Evolutionary conservation across 768 basidiomycete genomes (phyloP).

Genomic region (Tricholoma saponaceum): DNA sequence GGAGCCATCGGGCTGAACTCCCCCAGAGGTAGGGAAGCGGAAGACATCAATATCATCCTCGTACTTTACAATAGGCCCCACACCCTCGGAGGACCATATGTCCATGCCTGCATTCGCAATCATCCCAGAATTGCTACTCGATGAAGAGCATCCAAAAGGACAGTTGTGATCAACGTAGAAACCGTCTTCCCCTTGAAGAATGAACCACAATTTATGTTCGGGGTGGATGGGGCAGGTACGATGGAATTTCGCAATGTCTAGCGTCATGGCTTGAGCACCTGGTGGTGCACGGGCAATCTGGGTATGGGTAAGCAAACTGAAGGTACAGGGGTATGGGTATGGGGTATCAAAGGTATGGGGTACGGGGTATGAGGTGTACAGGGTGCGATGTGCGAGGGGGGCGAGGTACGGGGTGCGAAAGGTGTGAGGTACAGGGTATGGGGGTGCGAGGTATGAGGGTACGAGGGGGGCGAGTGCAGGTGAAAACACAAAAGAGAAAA

Average conservation of each 20-base stretch:
- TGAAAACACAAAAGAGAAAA: background rate
- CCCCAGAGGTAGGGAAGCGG: conserved; percentile 11
- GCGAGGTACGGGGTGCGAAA: background rate
- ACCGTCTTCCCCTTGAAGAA: conserved; percentile 17
- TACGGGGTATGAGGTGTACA: background rate
- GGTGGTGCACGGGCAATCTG: conserved; percentile 26
- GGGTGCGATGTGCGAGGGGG: background rate
- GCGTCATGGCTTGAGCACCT: conserved; percentile 25
- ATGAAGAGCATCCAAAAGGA: conserved; percentile 24
- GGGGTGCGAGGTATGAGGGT: background rate
- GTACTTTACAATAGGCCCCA: conserved; percentile 18
- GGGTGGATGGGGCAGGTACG: conserved; percentile 28
- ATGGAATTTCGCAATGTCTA: conserved; percentile 32
- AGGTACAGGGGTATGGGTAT: background rate
- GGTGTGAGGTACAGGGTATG: background rate
- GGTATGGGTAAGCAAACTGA: background rate
- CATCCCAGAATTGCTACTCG: conserved; percentile 28
- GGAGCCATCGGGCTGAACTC: background rate
- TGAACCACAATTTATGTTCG: conserved; percentile 29
- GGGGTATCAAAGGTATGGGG: conserved; percentile 2
- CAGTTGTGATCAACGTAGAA: conserved; percentile 29
- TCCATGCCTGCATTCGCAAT: conserved; percentile 23
- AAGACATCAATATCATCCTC: conserved; percentile 22
- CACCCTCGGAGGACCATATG: conserved; percentile 18
- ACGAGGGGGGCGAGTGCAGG: background rate